Conservation (phyloP, 2,329 filamentous ascomycete genomes). For the Xylariales sp. region DNA sequence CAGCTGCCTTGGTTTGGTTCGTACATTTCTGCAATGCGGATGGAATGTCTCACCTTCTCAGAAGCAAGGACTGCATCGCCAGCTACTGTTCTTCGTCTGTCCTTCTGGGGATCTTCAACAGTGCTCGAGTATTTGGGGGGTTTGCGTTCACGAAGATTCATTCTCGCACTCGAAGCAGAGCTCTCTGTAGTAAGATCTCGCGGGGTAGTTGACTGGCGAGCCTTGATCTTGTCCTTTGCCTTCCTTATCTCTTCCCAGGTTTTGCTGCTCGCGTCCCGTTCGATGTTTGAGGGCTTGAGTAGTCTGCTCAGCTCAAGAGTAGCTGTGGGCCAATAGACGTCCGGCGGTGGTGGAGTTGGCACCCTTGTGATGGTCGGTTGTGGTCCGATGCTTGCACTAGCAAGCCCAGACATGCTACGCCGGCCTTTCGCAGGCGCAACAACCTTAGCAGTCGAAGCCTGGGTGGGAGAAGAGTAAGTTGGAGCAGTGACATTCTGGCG, state of each 20-base stretch:
- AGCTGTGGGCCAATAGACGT: slow-evolving; percentile 82
- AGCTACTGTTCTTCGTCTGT: slow-evolving; percentile 59
- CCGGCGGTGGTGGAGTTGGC: slow-evolving; percentile 67
- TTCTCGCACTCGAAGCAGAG: slow-evolving; percentile 35
- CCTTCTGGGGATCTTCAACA: slow-evolving; percentile 42
- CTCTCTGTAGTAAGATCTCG: slow-evolving; percentile 31
- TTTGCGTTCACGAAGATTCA: slow-evolving; percentile 71
- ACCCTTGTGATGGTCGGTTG: slow-evolving; percentile 33
- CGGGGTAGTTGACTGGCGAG: background rate
- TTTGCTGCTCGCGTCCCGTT: slow-evolving; percentile 71
- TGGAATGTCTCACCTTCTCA: slow-evolving; percentile 33
- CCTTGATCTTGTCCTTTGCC: background rate
- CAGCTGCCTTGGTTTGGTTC: slow-evolving; percentile 10
- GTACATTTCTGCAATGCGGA: slow-evolving; percentile 5
- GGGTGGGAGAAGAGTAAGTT: slow-evolving; percentile 82
- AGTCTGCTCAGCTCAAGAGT: slow-evolving; percentile 76
- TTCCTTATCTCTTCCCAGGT: slow-evolving; percentile 66
- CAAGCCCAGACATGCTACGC: slow-evolving; percentile 55
- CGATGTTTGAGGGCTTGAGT: slow-evolving; percentile 71
- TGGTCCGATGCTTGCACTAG: slow-evolving; percentile 24
- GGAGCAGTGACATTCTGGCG: slow-evolving; percentile 53
- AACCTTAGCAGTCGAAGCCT: slow-evolving; percentile 79
- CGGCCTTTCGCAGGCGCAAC: slow-evolving; percentile 62
- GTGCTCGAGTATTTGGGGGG: slow-evolving; percentile 48
- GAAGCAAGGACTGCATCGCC: slow-evolving; percentile 42